Base-by-base conservation (phyloP, 202 grass and related monocot genomes). In the Hordeum pubiflorum region DNA sequence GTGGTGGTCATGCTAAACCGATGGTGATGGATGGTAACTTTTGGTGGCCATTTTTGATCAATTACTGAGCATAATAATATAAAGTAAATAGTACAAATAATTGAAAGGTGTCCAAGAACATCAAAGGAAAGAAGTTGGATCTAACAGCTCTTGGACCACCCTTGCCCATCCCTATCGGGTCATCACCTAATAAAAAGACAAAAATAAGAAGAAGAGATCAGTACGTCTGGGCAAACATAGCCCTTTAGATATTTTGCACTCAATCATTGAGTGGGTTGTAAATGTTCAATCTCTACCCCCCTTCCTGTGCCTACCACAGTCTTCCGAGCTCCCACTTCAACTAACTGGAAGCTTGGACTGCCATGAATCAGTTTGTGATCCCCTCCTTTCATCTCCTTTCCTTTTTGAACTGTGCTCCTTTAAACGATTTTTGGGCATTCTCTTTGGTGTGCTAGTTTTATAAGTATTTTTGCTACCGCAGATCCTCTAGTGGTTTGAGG, bases 311-410 rank as follows among this genome's bases (percentile, higher is more conserved):
- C 67, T n/a, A 63, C 63, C 13, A 21, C 39, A 23, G 17, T 54
- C 66, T 66, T 0, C 31, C 17, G 18, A 3, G 43, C 34, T 65
- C 58, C 78, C 67, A 78, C 37, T 79, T 63, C 31, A 1, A 76
- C 34, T 39, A 17, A 31, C 22, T 48, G 10, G 29, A 34, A 32
- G 37, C 8, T 22, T 78, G 44, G 58, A 58, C 50, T 17, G 10
- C 69, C 63, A 52, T 75, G 14, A 3, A 83, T 69, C 27, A 79
- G 81, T 88, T 83, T 83, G 80, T 69, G 13, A 18, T 74, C 40
- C 39, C 6, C 11, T 43, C 39, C 17, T 41, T 43, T 41, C 17
- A 7, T 79, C 54, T 1, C 31, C 10, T 21, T 14, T 58, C 34
- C 61, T 37, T 62, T 72, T 52, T 78, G 23, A 56, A 11, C 15